Base-by-base conservation (phyloP, 164 flowering plant species). In the Piper betle region DNA sequence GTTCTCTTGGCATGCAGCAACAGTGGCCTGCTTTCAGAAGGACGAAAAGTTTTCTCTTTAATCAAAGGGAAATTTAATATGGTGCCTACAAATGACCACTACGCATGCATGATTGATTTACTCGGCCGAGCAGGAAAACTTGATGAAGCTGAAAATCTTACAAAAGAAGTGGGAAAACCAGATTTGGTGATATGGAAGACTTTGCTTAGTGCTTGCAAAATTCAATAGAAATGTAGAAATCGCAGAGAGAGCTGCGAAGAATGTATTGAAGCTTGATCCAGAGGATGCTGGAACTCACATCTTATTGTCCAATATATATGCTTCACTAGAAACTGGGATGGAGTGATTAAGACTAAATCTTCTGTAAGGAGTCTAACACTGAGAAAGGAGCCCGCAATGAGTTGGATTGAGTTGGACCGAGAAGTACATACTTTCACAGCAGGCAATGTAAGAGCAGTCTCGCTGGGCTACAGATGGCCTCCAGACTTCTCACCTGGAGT, bases 111-210 rank as follows among this genome's bases (percentile, higher is more conserved):
- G 83, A 75, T 82, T 65, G 80, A 78, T 74, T 55, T 82, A 39
- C 69, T 82, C 37, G 86, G 86, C 6, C 78, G 82, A 37, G 72
- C 76, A 64, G 79, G 86, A 58, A 76, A 72, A 61, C 75, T 82
- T 7, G 57, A 74, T 67, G 83, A 79, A 59, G 86, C 82, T 25
- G 81, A 79, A 71, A 63, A 39, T 54, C 40, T 82, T 18, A 70
- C 76, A 54, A 61, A 33, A 33, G 59, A 75, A 62, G 73, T 75
- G 1, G 54, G 55, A 20, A 64, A 68, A n/a, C 82, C 83, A 7
- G 83, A 76, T 69, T 73, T 73, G 6, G 83, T 82, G 57, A 59
- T 78, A 19, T 82, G 81, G 82, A 75, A 82, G 70, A 72, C 78
- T 58, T 65, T 80, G 57, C 72, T 82, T 17, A 67, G 75, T 66